Evolutionary conservation across 2,329 filamentous ascomycete genomes (phyloP).

Genomic region (Diplodia seriata): DNA sequence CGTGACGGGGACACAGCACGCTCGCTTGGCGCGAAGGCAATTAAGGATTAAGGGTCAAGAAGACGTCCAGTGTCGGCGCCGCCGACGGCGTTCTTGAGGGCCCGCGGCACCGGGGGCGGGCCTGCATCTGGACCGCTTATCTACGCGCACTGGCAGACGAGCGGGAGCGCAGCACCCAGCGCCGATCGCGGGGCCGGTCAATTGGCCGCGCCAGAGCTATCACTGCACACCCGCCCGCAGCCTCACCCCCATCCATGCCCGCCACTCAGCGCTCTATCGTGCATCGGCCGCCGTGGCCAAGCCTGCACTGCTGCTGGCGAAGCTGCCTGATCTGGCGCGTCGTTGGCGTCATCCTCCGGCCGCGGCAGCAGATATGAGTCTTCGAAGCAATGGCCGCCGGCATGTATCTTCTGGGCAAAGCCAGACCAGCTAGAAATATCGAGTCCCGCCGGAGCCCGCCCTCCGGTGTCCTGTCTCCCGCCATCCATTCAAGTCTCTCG

Average conservation of each 20-base stretch:
- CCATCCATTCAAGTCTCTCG: not conserved
- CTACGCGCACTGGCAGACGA: not conserved
- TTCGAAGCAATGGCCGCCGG: not conserved
- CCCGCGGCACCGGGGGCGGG: not conserved
- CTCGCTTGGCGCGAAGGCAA: not conserved
- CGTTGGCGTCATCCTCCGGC: not conserved
- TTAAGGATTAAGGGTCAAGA: too few species aligned
- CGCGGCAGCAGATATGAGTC: slow-evolving; percentile 5
- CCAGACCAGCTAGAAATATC: slow-evolving; percentile 25
- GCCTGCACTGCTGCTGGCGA: not conserved
- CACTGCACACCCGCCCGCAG: not conserved
- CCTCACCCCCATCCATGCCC: not conserved
- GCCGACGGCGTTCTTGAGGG: not conserved
- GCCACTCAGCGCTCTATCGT: slow-evolving; percentile 12
- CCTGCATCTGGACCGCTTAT: slow-evolving; percentile 25
- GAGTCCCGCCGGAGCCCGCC: slow-evolving; percentile 6
- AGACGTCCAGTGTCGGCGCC: not conserved
- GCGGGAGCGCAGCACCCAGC: not conserved
- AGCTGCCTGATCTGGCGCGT: not conserved
- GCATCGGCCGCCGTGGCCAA: not conserved
- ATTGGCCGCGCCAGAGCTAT: slow-evolving; percentile 22
- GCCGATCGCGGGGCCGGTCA: slow-evolving; percentile 22
- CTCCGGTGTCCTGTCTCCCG: slow-evolving; percentile 4
- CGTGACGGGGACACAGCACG: not conserved
- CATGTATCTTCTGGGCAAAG: not conserved